phyloP scores from a whole-genome alignment of 805 yeast species.

The Suhomyces kilbournensis region DNA sequence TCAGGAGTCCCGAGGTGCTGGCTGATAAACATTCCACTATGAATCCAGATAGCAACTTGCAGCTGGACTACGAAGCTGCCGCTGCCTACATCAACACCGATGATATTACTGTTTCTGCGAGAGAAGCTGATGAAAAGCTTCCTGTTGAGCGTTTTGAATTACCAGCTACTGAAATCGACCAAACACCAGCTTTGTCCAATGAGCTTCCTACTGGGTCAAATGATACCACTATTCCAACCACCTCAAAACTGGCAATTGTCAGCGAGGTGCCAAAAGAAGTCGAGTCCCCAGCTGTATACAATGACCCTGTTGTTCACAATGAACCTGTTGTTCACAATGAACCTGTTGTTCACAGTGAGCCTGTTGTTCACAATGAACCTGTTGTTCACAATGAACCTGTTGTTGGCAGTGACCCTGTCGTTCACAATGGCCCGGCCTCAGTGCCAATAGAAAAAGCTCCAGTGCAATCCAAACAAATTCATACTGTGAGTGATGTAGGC shows the following conservation, averaged over 20 bases:
- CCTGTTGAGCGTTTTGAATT: not conserved
- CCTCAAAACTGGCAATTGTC: not conserved
- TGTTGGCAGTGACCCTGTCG: not conserved
- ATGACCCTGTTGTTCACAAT: not conserved
- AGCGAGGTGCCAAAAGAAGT: not conserved
- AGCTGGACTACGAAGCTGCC: not conserved
- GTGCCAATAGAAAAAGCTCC: not conserved
- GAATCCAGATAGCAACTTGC: not conserved
- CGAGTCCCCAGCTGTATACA: not conserved
- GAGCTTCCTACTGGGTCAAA: not conserved
- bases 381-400: not conserved
- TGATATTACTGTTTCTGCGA: not conserved
- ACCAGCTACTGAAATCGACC: not conserved
- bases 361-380: not conserved
- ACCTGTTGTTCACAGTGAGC: not conserved
- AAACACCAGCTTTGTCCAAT: not conserved
- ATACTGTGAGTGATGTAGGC: not conserved
- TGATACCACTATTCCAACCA: not conserved
- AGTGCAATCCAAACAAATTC: not conserved
- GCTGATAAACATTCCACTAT: not conserved
- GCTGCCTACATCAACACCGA: conserved; percentile 1
- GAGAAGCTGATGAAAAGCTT: not conserved
- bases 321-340: not conserved
- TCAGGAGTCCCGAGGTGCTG: not conserved
- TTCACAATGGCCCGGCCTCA: not conserved